Evolutionary conservation across 1,284 basidiomycete genomes (phyloP).

Genomic region (Coniferiporia sulphurascens): DNA sequence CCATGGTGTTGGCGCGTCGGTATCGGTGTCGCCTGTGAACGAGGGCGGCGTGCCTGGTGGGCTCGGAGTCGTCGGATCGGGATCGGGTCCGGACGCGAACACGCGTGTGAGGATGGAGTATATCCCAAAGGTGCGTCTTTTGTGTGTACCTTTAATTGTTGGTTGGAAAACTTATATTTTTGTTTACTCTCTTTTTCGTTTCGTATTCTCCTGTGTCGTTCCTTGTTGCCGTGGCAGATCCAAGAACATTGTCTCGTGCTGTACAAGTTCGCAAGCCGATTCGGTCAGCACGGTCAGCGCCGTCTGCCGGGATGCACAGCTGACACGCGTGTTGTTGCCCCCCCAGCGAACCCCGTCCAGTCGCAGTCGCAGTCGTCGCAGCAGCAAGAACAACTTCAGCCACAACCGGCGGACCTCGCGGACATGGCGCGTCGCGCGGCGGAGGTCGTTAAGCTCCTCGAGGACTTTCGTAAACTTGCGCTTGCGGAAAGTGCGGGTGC

Average conservation of each 20-base stretch:
- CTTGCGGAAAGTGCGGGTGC: conserved; percentile 22
- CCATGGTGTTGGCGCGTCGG: no score
- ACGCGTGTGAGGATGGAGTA: conserved; percentile 8
- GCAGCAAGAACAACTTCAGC: conserved; percentile 41
- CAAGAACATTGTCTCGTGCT: conserved; percentile 53
- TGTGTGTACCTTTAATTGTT: conserved; percentile 4
- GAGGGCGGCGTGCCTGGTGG: no score
- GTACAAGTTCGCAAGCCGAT: conserved; percentile 59
- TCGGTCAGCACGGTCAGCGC: conserved; percentile 39
- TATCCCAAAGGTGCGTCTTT: conserved; percentile 22
- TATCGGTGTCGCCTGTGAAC: no score
- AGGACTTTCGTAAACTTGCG: conserved; percentile 48
- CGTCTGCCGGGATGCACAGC: no score
- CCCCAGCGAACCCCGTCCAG: conserved; percentile 21
- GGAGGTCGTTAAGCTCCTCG: conserved; percentile 59
- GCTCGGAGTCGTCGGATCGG: no score
- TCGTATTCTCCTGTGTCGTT: no score
- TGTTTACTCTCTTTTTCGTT: no score
- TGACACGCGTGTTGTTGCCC: no score
- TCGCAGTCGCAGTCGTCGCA: conserved; percentile 32
- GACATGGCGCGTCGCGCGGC: conserved; percentile 64
- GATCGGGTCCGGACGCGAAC: no score
- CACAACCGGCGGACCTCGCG: conserved; percentile 48
- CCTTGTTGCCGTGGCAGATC: conserved; percentile 37
- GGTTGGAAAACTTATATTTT: no score